A percentile compares a stretch with the other conserved stretches of the same genome.
Evolutionary conservation across 2,329 filamentous ascomycete species (phyloP).

Genomic region (Fusarium austroafricanum): DNA sequence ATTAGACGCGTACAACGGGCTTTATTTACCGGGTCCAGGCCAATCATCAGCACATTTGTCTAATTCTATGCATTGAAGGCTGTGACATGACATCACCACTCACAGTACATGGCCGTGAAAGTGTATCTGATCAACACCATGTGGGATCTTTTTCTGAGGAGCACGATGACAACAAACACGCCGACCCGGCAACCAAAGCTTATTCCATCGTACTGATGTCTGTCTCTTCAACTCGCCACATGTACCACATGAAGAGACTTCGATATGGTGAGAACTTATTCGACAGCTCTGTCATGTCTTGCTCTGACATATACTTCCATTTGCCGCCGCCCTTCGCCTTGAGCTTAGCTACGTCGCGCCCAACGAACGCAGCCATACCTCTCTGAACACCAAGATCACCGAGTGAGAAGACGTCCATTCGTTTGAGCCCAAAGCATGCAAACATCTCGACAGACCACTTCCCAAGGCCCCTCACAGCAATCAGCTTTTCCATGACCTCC

Average conservation of each 20-base stretch:
- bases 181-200: conserved; percentile 30
- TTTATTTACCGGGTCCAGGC: conserved; percentile 7
- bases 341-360: conserved; percentile 84
- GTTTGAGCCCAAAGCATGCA: conserved; percentile 92
- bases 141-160: conserved; percentile 6
- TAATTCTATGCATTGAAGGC: not conserved
- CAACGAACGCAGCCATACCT: conserved; percentile 90
- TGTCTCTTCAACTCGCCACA: conserved; percentile 89
- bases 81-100: conserved; percentile 38
- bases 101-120: not conserved
- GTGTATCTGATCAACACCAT: conserved; percentile 17
- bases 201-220: conserved; percentile 73
- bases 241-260: conserved; percentile 97
- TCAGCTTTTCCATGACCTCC: conserved; percentile 83
- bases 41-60: conserved; percentile 14
- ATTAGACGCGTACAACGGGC: conserved; percentile 2
- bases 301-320: conserved; percentile 98
- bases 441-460: conserved; percentile 99
- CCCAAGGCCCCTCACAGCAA: conserved; percentile 87
- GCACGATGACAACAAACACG: conserved; percentile 23
- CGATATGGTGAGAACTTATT: conserved; percentile 87
- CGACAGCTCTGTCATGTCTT: conserved; percentile 87
- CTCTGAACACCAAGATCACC: conserved; percentile 95
- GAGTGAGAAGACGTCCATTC: conserved; percentile 91
- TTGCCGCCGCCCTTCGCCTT: conserved; percentile 84